Base-by-base conservation (phyloP, 2,329 filamentous ascomycete genomes). In the Neofusicoccum kwambonambiense region DNA sequence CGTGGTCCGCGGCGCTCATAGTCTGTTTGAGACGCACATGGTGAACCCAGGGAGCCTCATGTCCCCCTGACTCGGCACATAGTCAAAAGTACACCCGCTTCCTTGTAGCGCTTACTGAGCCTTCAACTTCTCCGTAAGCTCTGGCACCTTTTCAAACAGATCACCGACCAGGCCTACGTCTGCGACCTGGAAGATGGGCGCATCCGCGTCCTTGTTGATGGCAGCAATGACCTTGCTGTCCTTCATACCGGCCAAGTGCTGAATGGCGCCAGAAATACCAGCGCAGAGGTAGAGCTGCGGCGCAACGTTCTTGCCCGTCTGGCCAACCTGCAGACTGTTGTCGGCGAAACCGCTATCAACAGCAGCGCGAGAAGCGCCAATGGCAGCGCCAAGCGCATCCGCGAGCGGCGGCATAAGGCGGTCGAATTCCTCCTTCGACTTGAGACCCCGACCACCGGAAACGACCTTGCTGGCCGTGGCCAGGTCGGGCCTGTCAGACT, bases 241-340 rank as follows among this genome's bases (percentile, higher is more conserved):
- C 86, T 99, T 99, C 95, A 99, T 99, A 76, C 95, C 95, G 37
- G 95, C 95, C 80, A 99, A 80, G 83, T 99, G 95, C 81, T 99
- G 95, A 71, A 99, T 99, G 22, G 95, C 95, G 62, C 95, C 95
- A 8, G 92, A 97, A 72, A 99, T 98, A 74, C 95, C 95, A 12
- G 94, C 93, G 62, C 93, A 96, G 70, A 99, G 85, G 77, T 99
- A 99, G 67, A 99, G 83, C 79, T 99, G 90, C 66, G 95, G 95
- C 52, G 95, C 95, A 63, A 99, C 94, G 68, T 98, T 96, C 86
- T 99, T 99, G 74, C 95, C 95, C 13, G 95, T 99, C 84, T 99
- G 95, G 51, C 95, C 95, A 69, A 99, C 94, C 81, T 99, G 95
- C 71, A 99, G 82, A 78, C 92, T 97, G 85, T 99, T 99, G 82